Conservation (phyloP, 371 early-diverging fungal species). For the Saksenaea oblongispora region DNA sequence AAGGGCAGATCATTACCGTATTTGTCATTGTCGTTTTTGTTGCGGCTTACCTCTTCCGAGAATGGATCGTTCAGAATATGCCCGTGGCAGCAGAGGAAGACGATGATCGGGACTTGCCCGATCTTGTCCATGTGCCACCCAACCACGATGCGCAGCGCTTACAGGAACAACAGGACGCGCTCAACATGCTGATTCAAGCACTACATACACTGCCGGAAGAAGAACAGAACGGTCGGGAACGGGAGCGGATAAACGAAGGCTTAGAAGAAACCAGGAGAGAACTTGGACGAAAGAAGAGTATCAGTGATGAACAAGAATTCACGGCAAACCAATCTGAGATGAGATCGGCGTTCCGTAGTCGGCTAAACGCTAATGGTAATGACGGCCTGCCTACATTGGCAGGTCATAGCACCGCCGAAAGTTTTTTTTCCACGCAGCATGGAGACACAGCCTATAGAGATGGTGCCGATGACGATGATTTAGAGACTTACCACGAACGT, state of each 20-base stretch:
- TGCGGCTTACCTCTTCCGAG: slow-evolving; percentile 72
- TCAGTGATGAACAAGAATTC: background rate
- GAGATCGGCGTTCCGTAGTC: background rate
- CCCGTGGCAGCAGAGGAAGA: slow-evolving; percentile 20
- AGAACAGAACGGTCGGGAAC: slow-evolving; percentile 1
- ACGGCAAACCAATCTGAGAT: background rate
- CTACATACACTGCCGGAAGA: slow-evolving; percentile 19
- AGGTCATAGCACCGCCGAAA: background rate
- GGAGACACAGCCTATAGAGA: background rate
- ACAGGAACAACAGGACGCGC: slow-evolving; percentile 21
- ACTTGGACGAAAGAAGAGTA: background rate
- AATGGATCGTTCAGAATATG: slow-evolving; percentile 82
- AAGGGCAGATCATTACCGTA: slow-evolving; percentile 80
- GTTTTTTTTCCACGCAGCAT: too few relatives aligned
- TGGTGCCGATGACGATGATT: background rate
- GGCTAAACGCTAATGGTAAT: slow-evolving; percentile 2
- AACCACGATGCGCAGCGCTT: background rate
- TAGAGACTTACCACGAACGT: background rate
- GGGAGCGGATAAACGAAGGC: background rate
- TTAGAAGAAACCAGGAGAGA: background rate
- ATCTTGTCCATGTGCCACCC: background rate
- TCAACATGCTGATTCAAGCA: slow-evolving; percentile 26
- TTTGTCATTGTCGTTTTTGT: slow-evolving; percentile 73
- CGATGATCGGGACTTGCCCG: background rate
- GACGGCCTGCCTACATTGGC: background rate